Evolutionary conservation across 192 early-diverging fungal species (phyloP).

Genomic region (Entophlyctis luteolus): DNA sequence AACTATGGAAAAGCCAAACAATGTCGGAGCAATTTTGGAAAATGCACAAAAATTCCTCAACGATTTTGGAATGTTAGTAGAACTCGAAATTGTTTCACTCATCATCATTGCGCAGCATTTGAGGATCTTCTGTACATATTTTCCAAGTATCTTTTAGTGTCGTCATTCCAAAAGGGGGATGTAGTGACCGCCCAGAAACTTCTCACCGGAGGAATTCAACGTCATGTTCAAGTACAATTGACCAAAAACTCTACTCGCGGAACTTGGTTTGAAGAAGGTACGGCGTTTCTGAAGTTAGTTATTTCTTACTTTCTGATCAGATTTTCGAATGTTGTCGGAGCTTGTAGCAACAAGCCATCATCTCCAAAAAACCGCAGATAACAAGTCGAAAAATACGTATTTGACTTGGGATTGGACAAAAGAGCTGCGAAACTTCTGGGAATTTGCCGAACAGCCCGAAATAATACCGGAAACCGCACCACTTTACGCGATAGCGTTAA

Average conservation of each 20-base stretch:
- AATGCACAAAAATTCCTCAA: background rate
- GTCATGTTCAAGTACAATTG: constrained; percentile 30
- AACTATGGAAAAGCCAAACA: background rate
- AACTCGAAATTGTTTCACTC: background rate
- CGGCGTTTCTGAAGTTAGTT: background rate
- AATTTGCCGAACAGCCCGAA: background rate
- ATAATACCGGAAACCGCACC: constrained; percentile 25
- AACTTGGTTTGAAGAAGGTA: constrained; percentile 40
- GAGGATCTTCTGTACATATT: constrained; percentile 49
- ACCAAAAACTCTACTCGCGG: constrained; percentile 29
- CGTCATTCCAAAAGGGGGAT: constrained; percentile 15
- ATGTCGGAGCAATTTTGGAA: background rate
- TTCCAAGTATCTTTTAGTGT: constrained; percentile 42
- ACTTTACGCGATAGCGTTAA: constrained; percentile 36
- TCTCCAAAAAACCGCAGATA: background rate
- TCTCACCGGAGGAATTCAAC: constrained; percentile 30
- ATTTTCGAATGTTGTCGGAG: background rate
- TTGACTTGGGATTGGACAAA: constrained; percentile 30
- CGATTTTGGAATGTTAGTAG: background rate
- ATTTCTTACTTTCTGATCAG: background rate
- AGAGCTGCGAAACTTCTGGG: constrained; percentile 41
- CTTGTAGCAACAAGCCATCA: background rate
- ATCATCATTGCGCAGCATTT: constrained; percentile 22
- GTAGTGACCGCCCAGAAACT: constrained; percentile 17
- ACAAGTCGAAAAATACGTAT: constrained; percentile 19